Conservation (phyloP, 2,329 filamentous ascomycete genomes). For the Colletotrichum salicis region DNA sequence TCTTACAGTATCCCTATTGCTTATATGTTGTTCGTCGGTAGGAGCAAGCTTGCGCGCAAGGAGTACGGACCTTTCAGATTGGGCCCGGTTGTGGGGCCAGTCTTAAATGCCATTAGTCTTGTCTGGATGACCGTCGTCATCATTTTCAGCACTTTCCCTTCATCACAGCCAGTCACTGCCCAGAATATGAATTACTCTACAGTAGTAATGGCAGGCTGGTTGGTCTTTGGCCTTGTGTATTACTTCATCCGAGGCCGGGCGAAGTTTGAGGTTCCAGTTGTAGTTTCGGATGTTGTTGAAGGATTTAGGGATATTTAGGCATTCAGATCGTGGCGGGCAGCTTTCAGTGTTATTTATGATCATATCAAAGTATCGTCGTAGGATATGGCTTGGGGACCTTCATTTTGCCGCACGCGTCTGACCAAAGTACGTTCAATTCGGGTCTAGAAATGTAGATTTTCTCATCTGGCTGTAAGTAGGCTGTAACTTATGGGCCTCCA, state of each 20-base stretch:
- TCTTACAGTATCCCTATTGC: constrained; percentile 54
- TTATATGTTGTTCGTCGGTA: constrained; percentile 49
- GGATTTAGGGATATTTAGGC: neutral
- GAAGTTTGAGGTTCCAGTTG: constrained; percentile 42
- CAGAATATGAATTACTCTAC: constrained; percentile 59
- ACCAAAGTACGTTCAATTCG: too few relatives aligned
- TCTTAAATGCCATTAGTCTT: constrained; percentile 52
- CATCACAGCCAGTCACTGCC: constrained; percentile 48
- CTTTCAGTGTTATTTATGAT: too few relatives aligned
- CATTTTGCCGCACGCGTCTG: too few relatives aligned
- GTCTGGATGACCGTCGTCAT: constrained; percentile 56
- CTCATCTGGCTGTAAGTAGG: too few relatives aligned
- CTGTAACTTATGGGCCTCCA: too few relatives aligned
- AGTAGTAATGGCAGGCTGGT: constrained; percentile 55
- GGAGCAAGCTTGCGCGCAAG: constrained; percentile 36
- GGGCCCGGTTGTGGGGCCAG: constrained; percentile 43
- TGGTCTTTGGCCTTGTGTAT: constrained; percentile 46
- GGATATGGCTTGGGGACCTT: too few relatives aligned
- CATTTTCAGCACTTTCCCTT: constrained; percentile 57
- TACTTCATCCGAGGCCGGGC: constrained; percentile 41
- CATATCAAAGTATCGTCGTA: too few relatives aligned
- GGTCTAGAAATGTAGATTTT: too few relatives aligned
- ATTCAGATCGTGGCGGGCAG: too few relatives aligned
- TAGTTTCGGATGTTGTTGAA: constrained; percentile 22
- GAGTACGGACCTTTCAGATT: constrained; percentile 43